These are phyloP conservation scores for Davidsoniella neocaledoniae DNA, from an alignment of 2,329 filamentous ascomycete genomes.

Conservation along the genomic window DNA sequence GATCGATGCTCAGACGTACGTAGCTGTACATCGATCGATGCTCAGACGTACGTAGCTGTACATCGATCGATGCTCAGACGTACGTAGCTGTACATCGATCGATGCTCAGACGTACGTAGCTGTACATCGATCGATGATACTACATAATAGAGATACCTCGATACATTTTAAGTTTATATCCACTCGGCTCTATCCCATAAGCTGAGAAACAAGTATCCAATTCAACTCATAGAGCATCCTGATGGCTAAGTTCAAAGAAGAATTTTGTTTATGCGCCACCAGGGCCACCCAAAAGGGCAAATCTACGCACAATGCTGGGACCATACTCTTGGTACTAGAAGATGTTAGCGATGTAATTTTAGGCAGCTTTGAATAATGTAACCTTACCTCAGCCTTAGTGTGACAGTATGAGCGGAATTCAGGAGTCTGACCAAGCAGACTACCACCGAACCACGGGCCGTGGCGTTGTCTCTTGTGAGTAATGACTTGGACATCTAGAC, in stretches of 20 bases:
- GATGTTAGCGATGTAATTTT: constrained; percentile 14
- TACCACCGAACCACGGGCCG: constrained; percentile 96
- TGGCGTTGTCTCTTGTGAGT: constrained; percentile 95
- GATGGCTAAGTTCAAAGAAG: background rate
- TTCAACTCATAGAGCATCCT: background rate
- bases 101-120: no score
- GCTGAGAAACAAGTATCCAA: background rate
- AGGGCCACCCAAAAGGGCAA: constrained; percentile 82
- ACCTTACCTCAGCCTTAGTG: constrained; percentile 57
- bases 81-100: no score
- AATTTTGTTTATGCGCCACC: constrained; percentile 48
- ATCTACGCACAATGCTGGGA: constrained; percentile 85
- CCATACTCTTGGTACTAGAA: constrained; percentile 82
- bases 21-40: no score
- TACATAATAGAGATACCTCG: no score
- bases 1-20: no score
- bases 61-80: no score
- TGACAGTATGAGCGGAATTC: constrained; percentile 99
- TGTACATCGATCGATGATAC: no score
- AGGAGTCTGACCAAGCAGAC: constrained; percentile 86
- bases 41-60: no score
- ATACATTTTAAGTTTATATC: no score
- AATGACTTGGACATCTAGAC: constrained; percentile 91
- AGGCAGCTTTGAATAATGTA: constrained; percentile 1
- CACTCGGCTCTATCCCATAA: background rate